Evolutionary conservation across 1,284 basidiomycete genomes (phyloP).

Genomic region (Tetrapyrgos nigripes): DNA sequence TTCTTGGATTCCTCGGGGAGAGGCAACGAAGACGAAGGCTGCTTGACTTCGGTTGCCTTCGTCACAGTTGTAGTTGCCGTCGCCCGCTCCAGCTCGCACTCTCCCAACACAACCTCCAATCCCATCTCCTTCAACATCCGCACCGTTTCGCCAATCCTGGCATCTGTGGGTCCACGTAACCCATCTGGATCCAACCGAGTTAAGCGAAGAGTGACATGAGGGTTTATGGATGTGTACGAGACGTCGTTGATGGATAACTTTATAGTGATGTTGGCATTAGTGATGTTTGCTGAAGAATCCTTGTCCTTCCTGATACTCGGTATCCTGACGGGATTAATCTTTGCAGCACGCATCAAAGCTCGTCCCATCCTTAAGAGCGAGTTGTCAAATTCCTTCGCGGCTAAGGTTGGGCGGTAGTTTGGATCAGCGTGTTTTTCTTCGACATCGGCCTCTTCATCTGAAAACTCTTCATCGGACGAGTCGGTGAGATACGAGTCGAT

Average conservation of each 20-base stretch:
- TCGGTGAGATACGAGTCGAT: constrained; percentile 82
- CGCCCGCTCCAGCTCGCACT: constrained; percentile 45
- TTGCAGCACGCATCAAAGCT: constrained; percentile 65
- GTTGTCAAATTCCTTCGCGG: constrained; percentile 69
- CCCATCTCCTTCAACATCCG: constrained; percentile 63
- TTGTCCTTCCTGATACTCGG: constrained; percentile 25
- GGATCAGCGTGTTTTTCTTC: too few species aligned
- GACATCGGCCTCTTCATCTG: constrained; percentile 41
- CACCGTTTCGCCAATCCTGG: constrained; percentile 69
- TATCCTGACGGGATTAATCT: constrained; percentile 51
- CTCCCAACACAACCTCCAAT: constrained; percentile 72
- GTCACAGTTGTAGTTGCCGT: too few species aligned
- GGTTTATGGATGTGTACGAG: constrained; percentile 20
- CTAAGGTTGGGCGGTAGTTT: constrained; percentile 40
- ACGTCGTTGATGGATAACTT: not conserved
- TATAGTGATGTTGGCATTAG: too few species aligned
- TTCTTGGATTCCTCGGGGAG: too few species aligned
- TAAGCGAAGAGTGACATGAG: constrained; percentile 63
- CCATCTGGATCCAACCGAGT: constrained; percentile 67
- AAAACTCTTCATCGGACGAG: constrained; percentile 48
- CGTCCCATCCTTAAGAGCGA: constrained; percentile 71
- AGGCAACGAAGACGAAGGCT: not conserved
- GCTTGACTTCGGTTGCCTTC: too few species aligned
- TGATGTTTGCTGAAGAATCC: constrained; percentile 1
- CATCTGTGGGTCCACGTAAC: constrained; percentile 47